These are phyloP conservation scores for Agrocybe pediades DNA, from an alignment of 768 basidiomycete genomes.

Conservation along the genomic window DNA sequence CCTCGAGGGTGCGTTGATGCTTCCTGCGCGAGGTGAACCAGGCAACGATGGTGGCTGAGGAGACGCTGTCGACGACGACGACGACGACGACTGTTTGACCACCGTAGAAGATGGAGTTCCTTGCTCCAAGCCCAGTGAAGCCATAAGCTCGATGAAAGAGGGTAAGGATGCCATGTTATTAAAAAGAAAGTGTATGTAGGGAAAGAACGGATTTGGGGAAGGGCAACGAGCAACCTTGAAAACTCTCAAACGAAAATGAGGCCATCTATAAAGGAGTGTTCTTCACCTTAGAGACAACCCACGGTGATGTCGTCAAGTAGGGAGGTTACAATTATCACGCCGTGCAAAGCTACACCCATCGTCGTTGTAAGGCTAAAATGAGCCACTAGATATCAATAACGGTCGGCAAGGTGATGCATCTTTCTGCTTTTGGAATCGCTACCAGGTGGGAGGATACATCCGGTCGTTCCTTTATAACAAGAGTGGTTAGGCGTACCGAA, in stretches of 20 bases:
- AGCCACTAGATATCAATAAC: background rate
- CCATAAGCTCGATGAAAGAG: conserved; percentile 88
- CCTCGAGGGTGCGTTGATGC: conserved; percentile 35
- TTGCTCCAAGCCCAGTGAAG: conserved; percentile 73
- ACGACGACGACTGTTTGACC: conserved; percentile 34
- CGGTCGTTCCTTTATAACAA: conserved; percentile 15
- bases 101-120: conserved; percentile 31
- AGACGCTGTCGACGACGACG: no score
- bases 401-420: conserved; percentile 67
- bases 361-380: conserved; percentile 38
- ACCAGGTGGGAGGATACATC: conserved; percentile 17
- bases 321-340: conserved; percentile 42
- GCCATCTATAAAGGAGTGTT: conserved; percentile 41
- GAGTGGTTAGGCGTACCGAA: conserved; percentile 8
- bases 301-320: conserved; percentile 57
- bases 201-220: conserved; percentile 28
- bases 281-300: conserved; percentile 55
- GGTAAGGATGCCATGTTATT: conserved; percentile 70
- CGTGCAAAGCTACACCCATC: conserved; percentile 30
- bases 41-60: conserved; percentile 47
- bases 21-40: conserved; percentile 39
- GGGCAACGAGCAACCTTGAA: conserved; percentile 42
- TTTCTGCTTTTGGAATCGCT: conserved; percentile 30
- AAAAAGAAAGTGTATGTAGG: conserved; percentile 27
- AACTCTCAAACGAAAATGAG: conserved; percentile 22